phyloP scores from a whole-genome alignment of 2,329 filamentous ascomycete species.

The Metarhizium sp. region DNA sequence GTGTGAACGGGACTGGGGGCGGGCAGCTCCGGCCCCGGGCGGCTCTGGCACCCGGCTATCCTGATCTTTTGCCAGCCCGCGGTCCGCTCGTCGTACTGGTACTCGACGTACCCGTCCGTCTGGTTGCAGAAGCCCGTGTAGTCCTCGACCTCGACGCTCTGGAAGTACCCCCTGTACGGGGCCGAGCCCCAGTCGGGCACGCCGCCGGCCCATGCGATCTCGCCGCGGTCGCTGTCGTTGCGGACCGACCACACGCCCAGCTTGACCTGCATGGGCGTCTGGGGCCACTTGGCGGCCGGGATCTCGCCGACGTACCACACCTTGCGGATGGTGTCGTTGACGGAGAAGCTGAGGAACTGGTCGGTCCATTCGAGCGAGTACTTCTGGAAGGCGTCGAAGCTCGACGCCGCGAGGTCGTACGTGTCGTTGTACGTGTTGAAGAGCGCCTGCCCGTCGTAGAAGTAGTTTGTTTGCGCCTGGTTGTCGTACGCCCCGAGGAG shows the following conservation, averaged over 20 bases:
- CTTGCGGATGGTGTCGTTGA: conserved; percentile 35
- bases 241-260: conserved; percentile 49
- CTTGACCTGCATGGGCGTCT: conserved; percentile 60
- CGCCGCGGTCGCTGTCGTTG: conserved; percentile 42
- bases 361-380: conserved; percentile 61
- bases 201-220: conserved; percentile 60
- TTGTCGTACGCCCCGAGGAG: conserved; percentile 22
- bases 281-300: conserved; percentile 46
- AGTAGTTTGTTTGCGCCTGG: conserved; percentile 75
- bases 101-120: conserved; percentile 13
- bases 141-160: conserved; percentile 18
- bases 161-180: conserved; percentile 17
- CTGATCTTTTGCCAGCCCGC: conserved; percentile 20
- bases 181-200: conserved; percentile 20
- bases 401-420: conserved; percentile 31
- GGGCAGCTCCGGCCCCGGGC: conserved; percentile 7
- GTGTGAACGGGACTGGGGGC: conserved; percentile 5
- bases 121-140: conserved; percentile 19
- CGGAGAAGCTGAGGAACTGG: conserved; percentile 47
- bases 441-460: conserved; percentile 54
- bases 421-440: conserved; percentile 40
- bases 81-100: conserved; percentile 18
- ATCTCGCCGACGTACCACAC: conserved; percentile 33
- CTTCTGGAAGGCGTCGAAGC: conserved; percentile 41
- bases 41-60: conserved; percentile 17